These are phyloP conservation scores for Leonotis leonurus DNA, from an alignment of 257 asterid genomes.

Conservation along the genomic window DNA sequence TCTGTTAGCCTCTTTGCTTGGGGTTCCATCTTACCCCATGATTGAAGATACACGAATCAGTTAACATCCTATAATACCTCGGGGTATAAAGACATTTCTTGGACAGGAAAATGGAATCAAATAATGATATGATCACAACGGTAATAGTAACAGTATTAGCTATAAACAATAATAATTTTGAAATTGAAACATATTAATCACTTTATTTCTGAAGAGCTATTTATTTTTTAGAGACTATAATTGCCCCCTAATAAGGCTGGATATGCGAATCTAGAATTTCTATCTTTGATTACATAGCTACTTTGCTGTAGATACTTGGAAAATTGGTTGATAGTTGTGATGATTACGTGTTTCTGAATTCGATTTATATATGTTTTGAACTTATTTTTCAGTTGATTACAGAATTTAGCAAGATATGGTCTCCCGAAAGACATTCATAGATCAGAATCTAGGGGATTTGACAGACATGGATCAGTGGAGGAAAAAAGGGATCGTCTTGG, in stretches of 20 bases:
- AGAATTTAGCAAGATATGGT: slow-evolving; percentile 46
- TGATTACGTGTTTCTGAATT: neutral
- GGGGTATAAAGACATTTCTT: neutral
- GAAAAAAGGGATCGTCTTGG: slow-evolving; percentile 41
- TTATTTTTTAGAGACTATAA: no score
- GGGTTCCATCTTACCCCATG: neutral
- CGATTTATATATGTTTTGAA: neutral
- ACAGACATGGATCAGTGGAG: slow-evolving; percentile 36
- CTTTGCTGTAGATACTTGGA: no score
- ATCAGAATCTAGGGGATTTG: slow-evolving; percentile 41
- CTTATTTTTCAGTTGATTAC: slow-evolving; percentile 17
- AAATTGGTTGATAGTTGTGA: no score
- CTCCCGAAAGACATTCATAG: slow-evolving; percentile 39
- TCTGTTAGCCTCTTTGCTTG: neutral
- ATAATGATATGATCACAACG: neutral
- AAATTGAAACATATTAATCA: neutral
- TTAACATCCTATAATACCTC: no score
- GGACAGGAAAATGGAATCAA: neutral
- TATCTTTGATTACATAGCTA: no score
- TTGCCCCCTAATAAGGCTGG: no score
- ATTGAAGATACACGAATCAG: neutral
- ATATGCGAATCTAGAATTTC: no score
- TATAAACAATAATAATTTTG: neutral
- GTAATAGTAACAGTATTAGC: neutral
- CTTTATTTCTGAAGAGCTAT: no score